Evolutionary conservation across 2,329 filamentous ascomycete species (phyloP), one percentile per base, ranked within the genome.

Genomic region (Cryoendolithus antarcticus): DNA sequence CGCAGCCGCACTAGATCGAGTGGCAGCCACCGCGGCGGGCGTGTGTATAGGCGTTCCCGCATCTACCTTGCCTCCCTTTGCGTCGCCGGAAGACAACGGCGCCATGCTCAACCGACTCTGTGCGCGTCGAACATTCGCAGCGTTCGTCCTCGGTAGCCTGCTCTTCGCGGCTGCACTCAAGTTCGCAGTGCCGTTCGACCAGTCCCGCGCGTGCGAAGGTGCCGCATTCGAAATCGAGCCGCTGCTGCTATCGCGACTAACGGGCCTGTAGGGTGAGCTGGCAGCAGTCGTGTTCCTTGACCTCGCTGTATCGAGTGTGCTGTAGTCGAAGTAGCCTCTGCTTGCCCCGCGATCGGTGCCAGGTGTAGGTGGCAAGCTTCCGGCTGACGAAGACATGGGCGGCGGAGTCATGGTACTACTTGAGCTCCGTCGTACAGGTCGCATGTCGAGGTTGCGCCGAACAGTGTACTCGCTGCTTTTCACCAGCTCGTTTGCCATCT

Each of bases 401-500:
- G 52, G 48, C 2, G 55, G 48, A 30, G 49, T 56, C 46, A 57
- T 51, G 30, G 50, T 51, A 38, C 54, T 56, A 34, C 51, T 56
- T n/a, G 54, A 56, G 35, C 46, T 55, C 21, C 57, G 46, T 30
- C 53, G 47, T 6, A 44, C 43, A 4, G 32, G 44, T 30, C 37
- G 45, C 19, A 36, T 41, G 31, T 53, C 49, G 32, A 50, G 41
- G 19, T 41, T 44, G 19, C 47, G 45, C 15, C 40, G 49, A 13
- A 43, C 41, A 24, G 40, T 53, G 19, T 54, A 44, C 30, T 61
- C 57, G 42, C 65, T 68, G n/a, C 65, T 69, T 45, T 69, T 69
- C 44, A 91, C 74, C 9, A 94, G 69, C 56, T 94, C 88, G 9
- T 80, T 77, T 3, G 86, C 86, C 65, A 95, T 77, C 55, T 94